Conservation (phyloP, 257 asterid genomes). For the Gentiana dahurica region DNA sequence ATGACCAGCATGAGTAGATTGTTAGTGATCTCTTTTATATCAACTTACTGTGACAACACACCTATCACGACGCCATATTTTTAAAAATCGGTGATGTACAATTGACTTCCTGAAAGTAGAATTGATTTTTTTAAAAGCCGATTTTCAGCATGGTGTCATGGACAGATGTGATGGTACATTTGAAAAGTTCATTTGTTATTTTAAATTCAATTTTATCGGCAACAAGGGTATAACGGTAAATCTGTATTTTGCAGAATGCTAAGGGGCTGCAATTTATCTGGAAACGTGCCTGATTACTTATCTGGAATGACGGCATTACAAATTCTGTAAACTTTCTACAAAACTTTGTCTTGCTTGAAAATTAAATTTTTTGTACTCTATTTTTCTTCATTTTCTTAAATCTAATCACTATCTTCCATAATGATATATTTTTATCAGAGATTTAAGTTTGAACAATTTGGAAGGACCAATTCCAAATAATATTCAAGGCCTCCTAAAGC, state of each 20-base stretch:
- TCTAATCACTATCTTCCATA: background rate
- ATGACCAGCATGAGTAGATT: conserved; percentile 23
- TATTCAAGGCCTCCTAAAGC: conserved; percentile 6
- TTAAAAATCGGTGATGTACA: no score
- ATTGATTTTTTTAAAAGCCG: background rate
- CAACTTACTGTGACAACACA: no score
- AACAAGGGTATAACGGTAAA: no score
- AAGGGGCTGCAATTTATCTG: conserved; percentile 50
- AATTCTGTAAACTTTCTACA: conserved; percentile 22
- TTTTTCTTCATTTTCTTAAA: no score
- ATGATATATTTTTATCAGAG: conserved; percentile 26
- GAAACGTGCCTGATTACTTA: conserved; percentile 31
- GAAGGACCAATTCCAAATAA: conserved; percentile 37
- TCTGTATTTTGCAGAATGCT: conserved; percentile 34
- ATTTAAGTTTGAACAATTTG: conserved; percentile 52
- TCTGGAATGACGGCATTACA: conserved; percentile 14
- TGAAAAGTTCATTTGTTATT: no score
- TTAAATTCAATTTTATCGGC: no score
- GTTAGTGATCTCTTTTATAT: conserved; percentile 23
- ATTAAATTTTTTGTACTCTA: no score
- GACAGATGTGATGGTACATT: no score
- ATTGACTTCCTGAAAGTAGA: background rate
- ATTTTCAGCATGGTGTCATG: background rate
- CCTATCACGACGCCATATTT: no score
- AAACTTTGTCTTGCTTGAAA: background rate